Evolutionary conservation across 163 green algal species (phyloP), one percentile per base, ranked within the genome.

Genomic region (Scenedesmus sp.): DNA sequence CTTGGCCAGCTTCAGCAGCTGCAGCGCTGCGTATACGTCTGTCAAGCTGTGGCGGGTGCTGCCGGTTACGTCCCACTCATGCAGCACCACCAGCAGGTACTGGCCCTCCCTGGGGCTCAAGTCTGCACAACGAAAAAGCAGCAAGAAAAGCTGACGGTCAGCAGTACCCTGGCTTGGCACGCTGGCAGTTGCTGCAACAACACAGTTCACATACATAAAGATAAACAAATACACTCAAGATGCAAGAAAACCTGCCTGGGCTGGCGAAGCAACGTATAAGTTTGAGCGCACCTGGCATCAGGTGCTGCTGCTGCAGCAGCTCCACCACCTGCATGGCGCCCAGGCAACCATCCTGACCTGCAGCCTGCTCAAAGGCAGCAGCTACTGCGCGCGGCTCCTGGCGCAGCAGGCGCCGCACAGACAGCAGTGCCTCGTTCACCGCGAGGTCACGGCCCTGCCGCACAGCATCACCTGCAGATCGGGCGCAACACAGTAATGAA

Each of bases 51-150:
- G 23, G 4, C 90, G 91, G 9, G 82, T 73, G 46, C 93, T 92
- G 62, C 94, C 91, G 10, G 82, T 23, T 12, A 95, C n/a, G 84
- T 96, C 94, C 93, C 93, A 96, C 66, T 95, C 92, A 82, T 95
- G 93, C 76, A 95, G 88, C 88, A 93, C 91, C 26, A 91, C 91
- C 76, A 96, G 92, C 88, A 96, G 86, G 91, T 94, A 94, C 55
- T 90, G 88, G 2, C 94, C 91, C 89, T 96, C 94, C 20, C 67
- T 92, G 34, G 94, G 90, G 55, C 82, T 91, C 90, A 95, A 82
- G 82, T 95, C 94, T 96, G 92, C 54, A 88, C 10, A 15, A 2
- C 52, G 2, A 64, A 76, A 12, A n/a, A 59, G 15, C 82, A 88
- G n/a, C 15, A 56, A 54, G 54, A 55, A 74, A n/a, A 13, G 20